These are phyloP conservation scores for Pyrenochaeta sp. DNA, from an alignment of 2,329 filamentous ascomycete species.

Conservation along the genomic window DNA sequence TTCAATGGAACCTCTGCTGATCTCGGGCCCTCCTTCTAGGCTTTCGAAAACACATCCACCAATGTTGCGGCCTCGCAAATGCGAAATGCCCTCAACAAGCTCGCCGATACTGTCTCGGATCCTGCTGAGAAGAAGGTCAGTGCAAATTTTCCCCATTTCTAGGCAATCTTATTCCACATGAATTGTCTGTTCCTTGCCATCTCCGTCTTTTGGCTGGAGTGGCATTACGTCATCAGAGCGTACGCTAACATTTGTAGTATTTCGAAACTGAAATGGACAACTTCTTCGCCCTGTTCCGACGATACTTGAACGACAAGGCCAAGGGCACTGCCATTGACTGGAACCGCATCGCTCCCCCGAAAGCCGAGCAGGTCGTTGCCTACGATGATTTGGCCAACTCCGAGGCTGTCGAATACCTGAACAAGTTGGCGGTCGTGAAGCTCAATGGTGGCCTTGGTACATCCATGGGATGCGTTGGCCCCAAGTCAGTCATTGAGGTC, in stretches of 20 bases:
- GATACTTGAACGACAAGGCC: conserved; percentile 98
- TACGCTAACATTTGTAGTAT: conserved; percentile 63
- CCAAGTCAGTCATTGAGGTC: conserved; percentile 99
- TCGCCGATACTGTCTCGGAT: conserved; percentile 89
- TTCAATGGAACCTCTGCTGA: conserved; percentile 9
- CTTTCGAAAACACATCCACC: conserved; percentile 99
- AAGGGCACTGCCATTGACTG: conserved; percentile 97
- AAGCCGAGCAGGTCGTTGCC: conserved; percentile 91
- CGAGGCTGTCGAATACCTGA: conserved; percentile 92
- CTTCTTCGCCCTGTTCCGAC: conserved; percentile 98
- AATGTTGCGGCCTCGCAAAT: conserved; percentile 98
- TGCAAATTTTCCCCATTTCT: not conserved
- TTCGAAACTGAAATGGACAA: conserved; percentile 99
- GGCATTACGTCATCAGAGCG: conserved; percentile 15
- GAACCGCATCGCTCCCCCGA: conserved; percentile 95
- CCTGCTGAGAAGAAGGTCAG: conserved; percentile 78
- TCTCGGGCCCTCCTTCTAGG: conserved; percentile 62
- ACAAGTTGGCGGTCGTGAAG: conserved; percentile 98
- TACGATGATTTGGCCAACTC: conserved; percentile 90
- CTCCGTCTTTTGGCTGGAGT: not conserved
- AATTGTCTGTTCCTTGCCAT: conserved; percentile 3
- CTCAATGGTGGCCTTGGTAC: conserved; percentile 99
- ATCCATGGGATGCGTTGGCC: conserved; percentile 98
- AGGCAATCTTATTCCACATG: not conserved
- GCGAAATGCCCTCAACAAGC: conserved; percentile 94